A percentile compares a stretch with the other conserved stretches of the same genome.
These are phyloP conservation scores for Pistacia integerrima DNA, from an alignment of 345 rosid species.

Conservation along the genomic window DNA sequence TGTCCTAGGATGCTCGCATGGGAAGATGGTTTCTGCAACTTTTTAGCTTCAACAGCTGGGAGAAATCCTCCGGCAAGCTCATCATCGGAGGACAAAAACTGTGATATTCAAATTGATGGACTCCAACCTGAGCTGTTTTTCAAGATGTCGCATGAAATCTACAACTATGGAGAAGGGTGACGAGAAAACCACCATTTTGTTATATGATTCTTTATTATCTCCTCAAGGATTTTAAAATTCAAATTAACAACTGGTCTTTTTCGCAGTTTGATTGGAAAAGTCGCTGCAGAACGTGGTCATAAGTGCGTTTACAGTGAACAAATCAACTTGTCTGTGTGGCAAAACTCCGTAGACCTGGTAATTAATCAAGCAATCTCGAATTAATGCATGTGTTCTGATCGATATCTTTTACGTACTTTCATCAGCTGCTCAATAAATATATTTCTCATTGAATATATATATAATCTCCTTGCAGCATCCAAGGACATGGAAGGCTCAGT, in stretches of 20 bases:
- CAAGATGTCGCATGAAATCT: slow-evolving; percentile 21
- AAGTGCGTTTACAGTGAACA: slow-evolving; percentile 10
- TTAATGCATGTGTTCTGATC: too few relatives aligned
- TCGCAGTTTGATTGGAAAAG: slow-evolving; percentile 18
- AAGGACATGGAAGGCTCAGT: slow-evolving; percentile 18
- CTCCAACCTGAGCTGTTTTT: slow-evolving; percentile 14
- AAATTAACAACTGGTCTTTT: not conserved
- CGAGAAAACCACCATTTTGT: not conserved
- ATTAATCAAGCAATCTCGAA: too few relatives aligned
- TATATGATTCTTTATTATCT: not conserved
- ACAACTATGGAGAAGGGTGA: slow-evolving; percentile 17
- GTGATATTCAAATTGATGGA: not conserved
- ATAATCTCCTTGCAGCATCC: slow-evolving; percentile 16
- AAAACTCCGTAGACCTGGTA: slow-evolving; percentile 2
- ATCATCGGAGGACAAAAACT: not conserved
- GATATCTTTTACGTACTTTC: too few relatives aligned
- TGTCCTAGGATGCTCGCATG: slow-evolving; percentile 19
- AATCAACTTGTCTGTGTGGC: slow-evolving; percentile 5
- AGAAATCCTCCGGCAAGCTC: not conserved
- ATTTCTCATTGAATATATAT: not conserved
- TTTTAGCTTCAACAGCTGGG: slow-evolving; percentile 3
- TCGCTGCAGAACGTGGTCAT: slow-evolving; percentile 5
- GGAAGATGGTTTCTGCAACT: slow-evolving; percentile 22
- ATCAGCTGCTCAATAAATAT: not conserved
- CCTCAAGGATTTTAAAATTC: not conserved